Conservation (phyloP, 176 grass and related monocot genomes). For the Elymus sibiricus region DNA sequence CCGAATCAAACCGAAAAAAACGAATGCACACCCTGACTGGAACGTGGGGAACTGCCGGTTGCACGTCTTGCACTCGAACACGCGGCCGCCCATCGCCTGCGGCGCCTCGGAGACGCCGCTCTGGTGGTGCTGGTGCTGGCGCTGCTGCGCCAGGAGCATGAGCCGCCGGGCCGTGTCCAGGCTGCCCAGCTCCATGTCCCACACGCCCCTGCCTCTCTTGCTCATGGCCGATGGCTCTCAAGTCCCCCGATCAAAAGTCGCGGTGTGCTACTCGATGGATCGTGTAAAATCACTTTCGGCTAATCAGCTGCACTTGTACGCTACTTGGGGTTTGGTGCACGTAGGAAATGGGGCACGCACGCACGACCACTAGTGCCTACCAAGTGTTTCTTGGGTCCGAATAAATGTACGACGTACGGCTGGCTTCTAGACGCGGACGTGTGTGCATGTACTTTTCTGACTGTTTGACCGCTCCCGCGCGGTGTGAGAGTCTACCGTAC, state of each 20-base stretch:
- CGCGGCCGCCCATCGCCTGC: slow-evolving; percentile 18
- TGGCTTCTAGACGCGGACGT: slow-evolving; percentile 29
- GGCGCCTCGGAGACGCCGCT: background rate
- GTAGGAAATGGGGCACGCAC: background rate
- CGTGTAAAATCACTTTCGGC: background rate
- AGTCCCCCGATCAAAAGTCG: too few species aligned
- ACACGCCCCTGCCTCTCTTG: slow-evolving; percentile 37
- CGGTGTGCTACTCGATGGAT: background rate
- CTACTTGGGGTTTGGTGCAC: background rate
- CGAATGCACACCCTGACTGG: too few species aligned
- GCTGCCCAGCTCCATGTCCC: slow-evolving; percentile 37
- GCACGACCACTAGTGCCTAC: background rate
- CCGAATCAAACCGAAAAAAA: too few species aligned
- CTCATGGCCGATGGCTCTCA: background rate
- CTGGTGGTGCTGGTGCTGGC: background rate
- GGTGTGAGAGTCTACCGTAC: background rate
- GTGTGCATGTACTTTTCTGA: slow-evolving; percentile 22
- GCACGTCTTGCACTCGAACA: slow-evolving; percentile 98
- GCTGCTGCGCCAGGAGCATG: slow-evolving; percentile 54
- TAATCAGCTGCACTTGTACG: background rate
- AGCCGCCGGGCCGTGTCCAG: slow-evolving; percentile 55
- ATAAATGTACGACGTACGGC: background rate
- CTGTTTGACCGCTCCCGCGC: background rate
- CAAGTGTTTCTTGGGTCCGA: background rate
- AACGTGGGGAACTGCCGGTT: slow-evolving; percentile 77